These are phyloP conservation scores for Sclerotinia minor DNA, from an alignment of 2,329 filamentous ascomycete species.

Conservation along the genomic window DNA sequence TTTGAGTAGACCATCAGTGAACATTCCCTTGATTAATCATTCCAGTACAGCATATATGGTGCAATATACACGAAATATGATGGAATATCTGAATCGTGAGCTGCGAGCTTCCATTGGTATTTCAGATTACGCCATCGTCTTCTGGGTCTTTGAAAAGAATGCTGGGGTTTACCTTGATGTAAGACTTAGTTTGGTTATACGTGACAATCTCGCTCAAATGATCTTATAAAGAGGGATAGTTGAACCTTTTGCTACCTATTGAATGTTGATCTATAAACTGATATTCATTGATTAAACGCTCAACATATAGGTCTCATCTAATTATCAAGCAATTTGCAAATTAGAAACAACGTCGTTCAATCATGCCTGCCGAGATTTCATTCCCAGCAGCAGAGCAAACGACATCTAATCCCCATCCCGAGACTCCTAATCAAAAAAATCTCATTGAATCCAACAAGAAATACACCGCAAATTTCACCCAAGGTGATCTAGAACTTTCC, in stretches of 20 bases:
- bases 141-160: not conserved
- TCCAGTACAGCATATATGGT: not conserved
- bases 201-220: not conserved
- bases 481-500: constrained; percentile 65
- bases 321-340: not conserved
- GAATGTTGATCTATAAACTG: not conserved
- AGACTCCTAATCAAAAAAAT: constrained; percentile 52
- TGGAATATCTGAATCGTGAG: not conserved
- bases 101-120: constrained; percentile 5
- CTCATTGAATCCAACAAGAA: constrained; percentile 57
- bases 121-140: not conserved
- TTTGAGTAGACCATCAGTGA: not conserved
- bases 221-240: not conserved
- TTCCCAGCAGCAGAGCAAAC: not conserved
- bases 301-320: not conserved
- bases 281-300: not conserved
- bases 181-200: not conserved
- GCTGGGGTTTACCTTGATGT: not conserved
- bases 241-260: not conserved
- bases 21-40: not conserved
- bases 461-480: constrained; percentile 61
- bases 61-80: constrained; percentile 1
- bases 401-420: constrained; percentile 24
- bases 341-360: not conserved
- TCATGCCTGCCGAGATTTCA: not conserved